These are phyloP conservation scores for Colletotrichum nymphaeae DNA, from an alignment of 2,329 filamentous ascomycete species.

Conservation along the genomic window DNA sequence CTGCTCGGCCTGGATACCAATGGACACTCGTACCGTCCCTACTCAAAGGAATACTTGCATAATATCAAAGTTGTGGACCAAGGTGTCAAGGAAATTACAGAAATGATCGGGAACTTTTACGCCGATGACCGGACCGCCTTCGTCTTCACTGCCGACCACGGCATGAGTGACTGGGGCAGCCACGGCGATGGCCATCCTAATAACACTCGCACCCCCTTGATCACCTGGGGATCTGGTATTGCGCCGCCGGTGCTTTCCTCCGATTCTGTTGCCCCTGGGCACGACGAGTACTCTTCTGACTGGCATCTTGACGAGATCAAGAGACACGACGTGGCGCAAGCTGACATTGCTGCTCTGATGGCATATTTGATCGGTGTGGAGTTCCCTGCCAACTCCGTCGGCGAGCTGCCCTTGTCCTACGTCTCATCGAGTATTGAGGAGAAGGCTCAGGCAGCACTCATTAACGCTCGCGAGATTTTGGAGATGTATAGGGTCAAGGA, in stretches of 20 bases:
- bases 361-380: slow-evolving; percentile 88
- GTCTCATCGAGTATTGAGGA: slow-evolving; percentile 77
- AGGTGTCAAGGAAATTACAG: slow-evolving; percentile 85
- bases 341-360: slow-evolving; percentile 96
- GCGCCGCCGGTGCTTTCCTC: slow-evolving; percentile 74
- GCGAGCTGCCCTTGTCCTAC: slow-evolving; percentile 88
- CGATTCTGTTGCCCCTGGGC: slow-evolving; percentile 75
- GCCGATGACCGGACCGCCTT: slow-evolving; percentile 87
- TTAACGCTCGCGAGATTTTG: slow-evolving; percentile 87
- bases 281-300: slow-evolving; percentile 91
- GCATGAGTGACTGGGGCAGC: slow-evolving; percentile 99
- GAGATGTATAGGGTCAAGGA: slow-evolving; percentile 99
- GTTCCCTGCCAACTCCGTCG: slow-evolving; percentile 96
- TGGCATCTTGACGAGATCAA: slow-evolving; percentile 86
- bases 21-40: slow-evolving; percentile 87
- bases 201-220: slow-evolving; percentile 93
- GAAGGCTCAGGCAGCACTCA: slow-evolving; percentile 86
- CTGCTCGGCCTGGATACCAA: slow-evolving; percentile 91
- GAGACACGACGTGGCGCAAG: slow-evolving; percentile 92
- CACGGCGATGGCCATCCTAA: slow-evolving; percentile 98
- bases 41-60: slow-evolving; percentile 93
- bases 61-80: slow-evolving; percentile 96
- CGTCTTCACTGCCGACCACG: slow-evolving; percentile 97
- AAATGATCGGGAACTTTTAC: slow-evolving; percentile 88
- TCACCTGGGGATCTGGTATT: slow-evolving; percentile 93